A percentile compares a stretch with the other conserved stretches of the same genome.
phyloP scores from a whole-genome alignment of 23 red algal species.

The Gracilaria caudata region DNA sequence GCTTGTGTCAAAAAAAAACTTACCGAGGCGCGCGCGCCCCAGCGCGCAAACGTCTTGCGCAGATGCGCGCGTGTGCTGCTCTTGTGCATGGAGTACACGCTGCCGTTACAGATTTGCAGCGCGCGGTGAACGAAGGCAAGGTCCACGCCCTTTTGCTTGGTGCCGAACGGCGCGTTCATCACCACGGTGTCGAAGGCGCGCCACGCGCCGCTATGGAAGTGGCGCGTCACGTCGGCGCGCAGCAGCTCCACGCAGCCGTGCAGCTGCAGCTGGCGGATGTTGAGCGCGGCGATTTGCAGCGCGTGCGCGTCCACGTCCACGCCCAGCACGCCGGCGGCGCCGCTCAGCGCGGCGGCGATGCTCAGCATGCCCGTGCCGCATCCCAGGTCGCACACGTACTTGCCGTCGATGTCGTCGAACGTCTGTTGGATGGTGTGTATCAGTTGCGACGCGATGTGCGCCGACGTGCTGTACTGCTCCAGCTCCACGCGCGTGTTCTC shows the following conservation, averaged over 20 bases:
- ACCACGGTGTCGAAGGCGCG: constrained; percentile 70
- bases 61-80: constrained; percentile 80
- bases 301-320: constrained; percentile 86
- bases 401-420: constrained; percentile 60
- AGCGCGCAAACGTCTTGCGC: constrained; percentile 1
- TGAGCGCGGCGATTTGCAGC: constrained; percentile 47
- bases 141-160: constrained; percentile 78
- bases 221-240: constrained; percentile 16
- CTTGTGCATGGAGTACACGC: constrained; percentile 98
- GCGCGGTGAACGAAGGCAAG: constrained; percentile 76
- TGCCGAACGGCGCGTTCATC: constrained; percentile 99
- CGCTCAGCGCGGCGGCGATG: constrained; percentile 39
- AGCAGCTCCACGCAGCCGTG: constrained; percentile 22
- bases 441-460: constrained; percentile 81
- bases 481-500: constrained; percentile 37
- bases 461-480: constrained; percentile 97
- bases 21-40: constrained; percentile 58
- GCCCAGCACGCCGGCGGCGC: constrained; percentile 43
- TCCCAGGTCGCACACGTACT: constrained; percentile 81
- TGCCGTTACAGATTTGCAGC: not conserved
- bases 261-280: constrained; percentile 15
- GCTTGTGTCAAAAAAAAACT: too few species aligned
- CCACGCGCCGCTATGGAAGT: not conserved
- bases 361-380: constrained; percentile 87
- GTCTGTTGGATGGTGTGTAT: constrained; percentile 50